phyloP scores from a whole-genome alignment of 805 yeast genomes.

The Yarrowia alimentaria region DNA sequence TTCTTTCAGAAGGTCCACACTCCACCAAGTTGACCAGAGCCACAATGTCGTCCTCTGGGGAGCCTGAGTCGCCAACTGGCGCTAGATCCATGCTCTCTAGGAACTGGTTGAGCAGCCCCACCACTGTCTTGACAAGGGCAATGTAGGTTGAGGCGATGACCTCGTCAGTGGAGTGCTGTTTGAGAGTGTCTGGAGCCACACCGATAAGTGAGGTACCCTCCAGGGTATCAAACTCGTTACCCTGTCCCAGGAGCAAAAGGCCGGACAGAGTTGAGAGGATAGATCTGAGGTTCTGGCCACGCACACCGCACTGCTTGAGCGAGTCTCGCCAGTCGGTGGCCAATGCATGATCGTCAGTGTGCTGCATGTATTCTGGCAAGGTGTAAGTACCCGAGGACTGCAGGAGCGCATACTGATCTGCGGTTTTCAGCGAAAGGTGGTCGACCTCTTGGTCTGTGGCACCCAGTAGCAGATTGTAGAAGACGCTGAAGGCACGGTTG shows the following conservation, averaged over 20 bases:
- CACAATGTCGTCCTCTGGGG: constrained; percentile 36
- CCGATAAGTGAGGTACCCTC: constrained; percentile 46
- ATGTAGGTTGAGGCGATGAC: constrained; percentile 40
- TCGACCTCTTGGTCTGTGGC: constrained; percentile 37
- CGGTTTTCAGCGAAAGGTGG: constrained; percentile 36
- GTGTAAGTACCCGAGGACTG: constrained; percentile 36
- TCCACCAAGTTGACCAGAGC: constrained; percentile 43
- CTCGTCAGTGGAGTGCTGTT: constrained; percentile 36
- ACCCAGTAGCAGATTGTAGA: constrained; percentile 41
- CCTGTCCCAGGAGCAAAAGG: constrained; percentile 42
- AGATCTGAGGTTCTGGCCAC: constrained; percentile 39
- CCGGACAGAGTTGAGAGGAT: constrained; percentile 42
- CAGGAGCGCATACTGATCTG: constrained; percentile 37
- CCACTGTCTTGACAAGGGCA: constrained; percentile 39
- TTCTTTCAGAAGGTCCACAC: constrained; percentile 34
- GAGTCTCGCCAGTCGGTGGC: constrained; percentile 46
- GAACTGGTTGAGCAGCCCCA: constrained; percentile 40
- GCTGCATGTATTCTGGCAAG: constrained; percentile 41
- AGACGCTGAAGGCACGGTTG: constrained; percentile 41
- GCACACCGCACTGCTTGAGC: constrained; percentile 39
- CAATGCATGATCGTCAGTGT: constrained; percentile 42
- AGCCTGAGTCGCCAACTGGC: constrained; percentile 28
- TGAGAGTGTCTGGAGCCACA: constrained; percentile 37
- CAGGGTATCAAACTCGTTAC: constrained; percentile 38
- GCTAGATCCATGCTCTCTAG: constrained; percentile 37